Evolutionary conservation across 345 rosid genomes (phyloP), one percentile per base, ranked within the genome.

Genomic region (Lepidium didymum): DNA sequence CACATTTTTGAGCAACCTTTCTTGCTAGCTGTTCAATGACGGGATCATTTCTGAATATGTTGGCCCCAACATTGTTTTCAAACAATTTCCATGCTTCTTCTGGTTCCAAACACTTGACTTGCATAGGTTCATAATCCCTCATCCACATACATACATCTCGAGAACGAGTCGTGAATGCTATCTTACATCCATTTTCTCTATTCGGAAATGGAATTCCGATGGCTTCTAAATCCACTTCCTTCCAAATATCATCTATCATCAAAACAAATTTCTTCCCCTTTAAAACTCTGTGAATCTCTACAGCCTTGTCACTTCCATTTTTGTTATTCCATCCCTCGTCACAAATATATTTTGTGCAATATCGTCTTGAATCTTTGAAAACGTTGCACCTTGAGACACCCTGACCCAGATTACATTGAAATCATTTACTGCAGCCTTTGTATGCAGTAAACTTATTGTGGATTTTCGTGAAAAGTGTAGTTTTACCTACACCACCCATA

Each of bases 211-310:
- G 63, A 19, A 71, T 7, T 1, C 75, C 62, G 0, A 21, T 38
- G 45, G 7, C 62, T 8, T 57, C 10, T 64, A 52, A 34, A 33
- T 71, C 56, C 40, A 71, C 29, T 33, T 10, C 27, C 40, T 62
- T 69, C 75, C 75, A 55, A 10, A 55, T 34, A 9, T 55, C 42
- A 15, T 53, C 57, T 8, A 53, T 21, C 57, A 53, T 53, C 57
- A 53, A 53, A 14, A 53, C 40, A 53, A 53, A 53, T 0, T 2
- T 31, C 23, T 53, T 53, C 0, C 13, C 0, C 21, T 29, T n/a
- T 0, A 52, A 14, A 0, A 8, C 21, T 8, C 1, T 53, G 21
- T 14, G 0, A n/a, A 53, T 53, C 0, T 8, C 2, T 0, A 4
- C 0, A 1, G 57, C 19, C 38, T 31, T 53, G 8, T 53, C 21